Percentiles rank a stretch among this genome's conserved stretches.
Evolutionary conservation across 768 basidiomycete genomes (phyloP).

Genomic region (Lactarius hatsudake): DNA sequence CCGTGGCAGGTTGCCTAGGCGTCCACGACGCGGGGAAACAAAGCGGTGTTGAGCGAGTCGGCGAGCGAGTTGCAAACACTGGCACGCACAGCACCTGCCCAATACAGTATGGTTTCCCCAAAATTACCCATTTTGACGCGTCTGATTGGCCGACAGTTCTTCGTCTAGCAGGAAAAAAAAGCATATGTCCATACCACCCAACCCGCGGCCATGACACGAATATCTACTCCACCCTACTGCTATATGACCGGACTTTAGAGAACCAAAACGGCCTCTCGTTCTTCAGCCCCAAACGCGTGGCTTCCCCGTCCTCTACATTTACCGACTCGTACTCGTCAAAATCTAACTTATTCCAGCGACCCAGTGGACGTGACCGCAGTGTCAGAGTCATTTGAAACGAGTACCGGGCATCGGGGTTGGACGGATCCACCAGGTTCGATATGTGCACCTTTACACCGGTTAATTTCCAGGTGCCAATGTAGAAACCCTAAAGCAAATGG

Average conservation of each 20-base stretch:
- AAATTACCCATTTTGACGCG: neutral
- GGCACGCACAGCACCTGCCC: neutral
- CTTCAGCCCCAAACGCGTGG: constrained; percentile 64
- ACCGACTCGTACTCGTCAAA: constrained; percentile 73
- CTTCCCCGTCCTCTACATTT: constrained; percentile 71
- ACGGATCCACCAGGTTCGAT: constrained; percentile 59
- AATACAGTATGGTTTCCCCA: neutral
- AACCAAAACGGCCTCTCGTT: constrained; percentile 94
- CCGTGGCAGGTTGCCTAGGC: constrained; percentile 24
- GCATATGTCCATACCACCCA: neutral
- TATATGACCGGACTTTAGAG: constrained; percentile 79
- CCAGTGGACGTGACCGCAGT: constrained; percentile 74
- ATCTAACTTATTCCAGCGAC: constrained; percentile 81
- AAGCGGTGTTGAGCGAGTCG: neutral
- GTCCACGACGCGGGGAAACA: constrained; percentile 21
- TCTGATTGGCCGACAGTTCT: constrained; percentile 9
- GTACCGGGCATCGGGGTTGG: constrained; percentile 45
- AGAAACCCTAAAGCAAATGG: constrained; percentile 52
- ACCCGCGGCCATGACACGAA: constrained; percentile 17
- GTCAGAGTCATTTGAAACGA: constrained; percentile 70
- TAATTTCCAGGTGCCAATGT: constrained; percentile 72
- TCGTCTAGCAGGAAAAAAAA: neutral
- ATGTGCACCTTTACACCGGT: constrained; percentile 57
- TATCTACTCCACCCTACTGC: constrained; percentile 18
- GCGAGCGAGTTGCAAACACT: neutral